Evolutionary conservation across 768 basidiomycete genomes (phyloP), one percentile per base, ranked within the genome.

Genomic region (Kwoniella dendrophila): DNA sequence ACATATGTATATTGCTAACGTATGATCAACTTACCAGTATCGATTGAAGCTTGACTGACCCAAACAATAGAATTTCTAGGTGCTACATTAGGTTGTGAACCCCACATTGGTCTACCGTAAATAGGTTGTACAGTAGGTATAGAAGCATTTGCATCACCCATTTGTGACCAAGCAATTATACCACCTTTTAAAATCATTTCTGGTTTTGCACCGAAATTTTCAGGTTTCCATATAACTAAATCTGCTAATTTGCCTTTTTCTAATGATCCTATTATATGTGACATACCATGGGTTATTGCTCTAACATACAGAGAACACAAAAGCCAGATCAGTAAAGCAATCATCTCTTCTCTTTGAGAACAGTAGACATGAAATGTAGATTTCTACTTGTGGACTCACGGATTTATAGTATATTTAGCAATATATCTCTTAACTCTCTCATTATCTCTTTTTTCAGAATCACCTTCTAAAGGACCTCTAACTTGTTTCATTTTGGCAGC

Each of bases 361-460:
- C n/a, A n/a, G n/a, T n/a, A n/a, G n/a, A n/a, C n/a, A n/a, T n/a
- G n/a, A n/a, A n/a, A n/a, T n/a, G n/a, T n/a, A n/a, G n/a, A n/a
- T n/a, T n/a, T n/a, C n/a, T n/a, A n/a, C n/a, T n/a, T n/a, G n/a
- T n/a, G 3, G 30, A 83, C 92, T 69, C 68, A 95, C 92, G 95
- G 93, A 75, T 99, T 98, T 76, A 98, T 86, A 14, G 96, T 98
- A 80, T 97, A 98, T 77, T 98, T 99, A 16, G 94, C 85, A 26
- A 97, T 83, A 78, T 97, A 98, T 63, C 94, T 83, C 83, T 96
- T 98, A 54, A 98, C 95, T 16, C 96, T 84, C 8, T 83, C 86
- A 75, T 98, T 99, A 79, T 96, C 92, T 56, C 79, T 84, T 2
- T 84, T 85, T 8, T 85, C 84, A 11, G 63, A 69, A 77, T 97